Base-by-base conservation (phyloP, 2,329 filamentous ascomycete genomes). In the Endothia cerciana region DNA sequence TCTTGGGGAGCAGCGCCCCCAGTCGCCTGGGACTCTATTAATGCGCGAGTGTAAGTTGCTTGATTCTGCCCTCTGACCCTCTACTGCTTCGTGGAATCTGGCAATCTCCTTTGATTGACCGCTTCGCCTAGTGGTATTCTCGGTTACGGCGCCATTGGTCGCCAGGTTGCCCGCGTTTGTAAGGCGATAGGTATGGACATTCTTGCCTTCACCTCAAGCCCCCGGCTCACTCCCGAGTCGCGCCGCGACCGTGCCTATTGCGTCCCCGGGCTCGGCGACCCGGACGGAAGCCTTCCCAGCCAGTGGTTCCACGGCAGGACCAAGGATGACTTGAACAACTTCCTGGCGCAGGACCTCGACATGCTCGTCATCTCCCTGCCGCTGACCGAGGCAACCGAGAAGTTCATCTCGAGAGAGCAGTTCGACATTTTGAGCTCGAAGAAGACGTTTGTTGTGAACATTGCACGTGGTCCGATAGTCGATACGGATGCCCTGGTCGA, bases 181-280 rank as follows among this genome's bases (percentile, higher is more conserved):
- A 78, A 81, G 22, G 85, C 87, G 2, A 74, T 90, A 73, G 89
- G 89, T 15, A 89, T 90, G 84, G 79, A 85, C 45, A 83, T 92
- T 1, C 80, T 90, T 70, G 90, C 88, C 1, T 91, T 88, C 75
- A 91, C 89, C 1, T 85, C 85, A 0, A 83, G 80, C 1, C 83
- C 87, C 0, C 85, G 87, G 30, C 72, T 78, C 4, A 90, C 89
- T 0, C 80, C 84, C 0, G 86, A 86, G 65, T 86, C 85, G 8
- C 83, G 83, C 60, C 77, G 74, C 43, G 85, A 90, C 72, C 73
- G 74, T 3, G 85, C 86, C 19, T 92, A 87, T 75, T 85, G 86
- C 67, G 83, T 91, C 0, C 88, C 89, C 2, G 84, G 85, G 1
- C 90, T 88, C n/a, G 79, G 81, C 6, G 81, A 82, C 65, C 74